Evolutionary conservation across 768 basidiomycete genomes (phyloP).

Genomic region (Xanthoconium purpureum): DNA sequence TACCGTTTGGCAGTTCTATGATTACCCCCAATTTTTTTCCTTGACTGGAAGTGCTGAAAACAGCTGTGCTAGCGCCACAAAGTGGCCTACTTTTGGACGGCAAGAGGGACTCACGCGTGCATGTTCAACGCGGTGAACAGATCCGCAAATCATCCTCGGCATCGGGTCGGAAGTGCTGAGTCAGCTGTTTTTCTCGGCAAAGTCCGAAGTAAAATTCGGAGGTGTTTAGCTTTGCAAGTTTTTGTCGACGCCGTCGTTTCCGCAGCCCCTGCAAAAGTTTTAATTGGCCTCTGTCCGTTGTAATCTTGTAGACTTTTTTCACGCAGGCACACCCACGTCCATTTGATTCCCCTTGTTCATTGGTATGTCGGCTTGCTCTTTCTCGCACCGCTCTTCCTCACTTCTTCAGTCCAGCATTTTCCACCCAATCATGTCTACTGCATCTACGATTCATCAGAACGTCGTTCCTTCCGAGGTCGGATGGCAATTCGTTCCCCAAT

Average conservation of each 20-base stretch:
- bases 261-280: constrained; percentile 25
- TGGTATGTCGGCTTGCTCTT: constrained; percentile 20
- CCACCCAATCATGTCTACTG: constrained; percentile 38
- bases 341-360: constrained; percentile 33
- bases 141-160: too few relatives aligned
- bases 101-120: too few relatives aligned
- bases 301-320: constrained; percentile 37
- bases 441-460: constrained; percentile 51
- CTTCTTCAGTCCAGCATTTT: constrained; percentile 8
- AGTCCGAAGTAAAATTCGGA: constrained; percentile 31
- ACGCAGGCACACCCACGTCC: constrained; percentile 33
- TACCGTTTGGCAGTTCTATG: too few relatives aligned
- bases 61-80: too few relatives aligned
- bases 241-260: constrained; percentile 24
- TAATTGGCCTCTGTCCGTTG: constrained; percentile 31
- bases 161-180: constrained; percentile 16
- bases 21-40: too few relatives aligned
- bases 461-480: constrained; percentile 93
- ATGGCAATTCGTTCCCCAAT: constrained; percentile 99
- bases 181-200: constrained; percentile 29
- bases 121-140: too few relatives aligned
- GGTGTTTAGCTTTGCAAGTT: constrained; percentile 15
- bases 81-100: too few relatives aligned
- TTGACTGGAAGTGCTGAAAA: too few relatives aligned
- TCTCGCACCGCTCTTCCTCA: constrained; percentile 3